Evolutionary conservation across 2,329 filamentous ascomycete species (phyloP).

Genomic region (Aspergillus nomiae): DNA sequence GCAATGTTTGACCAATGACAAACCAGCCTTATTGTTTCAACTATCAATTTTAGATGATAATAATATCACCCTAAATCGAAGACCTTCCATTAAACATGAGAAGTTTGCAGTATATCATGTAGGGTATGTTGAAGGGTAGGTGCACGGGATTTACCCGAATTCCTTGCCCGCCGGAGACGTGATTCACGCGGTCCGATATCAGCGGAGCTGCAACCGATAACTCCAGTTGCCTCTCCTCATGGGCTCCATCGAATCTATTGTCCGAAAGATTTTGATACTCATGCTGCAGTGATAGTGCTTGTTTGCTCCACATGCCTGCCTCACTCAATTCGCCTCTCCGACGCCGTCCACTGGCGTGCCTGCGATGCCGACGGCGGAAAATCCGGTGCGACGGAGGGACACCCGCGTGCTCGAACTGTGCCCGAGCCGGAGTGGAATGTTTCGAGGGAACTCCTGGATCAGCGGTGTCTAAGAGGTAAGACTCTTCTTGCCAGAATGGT

Average conservation of each 20-base stretch:
- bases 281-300: no score
- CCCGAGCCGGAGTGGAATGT: slow-evolving; percentile 9
- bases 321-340: not conserved
- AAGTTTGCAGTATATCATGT: no score
- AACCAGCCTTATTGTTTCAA: no score
- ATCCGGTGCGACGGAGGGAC: slow-evolving; percentile 10
- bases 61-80: no score
- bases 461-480: slow-evolving; percentile 3
- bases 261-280: no score
- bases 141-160: not conserved
- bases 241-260: no score
- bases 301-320: not conserved
- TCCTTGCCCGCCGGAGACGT: no score
- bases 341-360: not conserved
- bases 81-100: no score
- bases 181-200: not conserved
- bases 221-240: not conserved
- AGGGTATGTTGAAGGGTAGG: no score
- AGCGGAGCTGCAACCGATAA: not conserved
- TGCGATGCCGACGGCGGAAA: slow-evolving; percentile 6
- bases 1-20: no score
- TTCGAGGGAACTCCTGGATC: slow-evolving; percentile 6
- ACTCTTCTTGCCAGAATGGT: not conserved
- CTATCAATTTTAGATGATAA: no score
- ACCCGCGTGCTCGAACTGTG: slow-evolving; percentile 10